Base-by-base conservation (phyloP, 441 rosid genomes). In the Eruca vesicaria region DNA sequence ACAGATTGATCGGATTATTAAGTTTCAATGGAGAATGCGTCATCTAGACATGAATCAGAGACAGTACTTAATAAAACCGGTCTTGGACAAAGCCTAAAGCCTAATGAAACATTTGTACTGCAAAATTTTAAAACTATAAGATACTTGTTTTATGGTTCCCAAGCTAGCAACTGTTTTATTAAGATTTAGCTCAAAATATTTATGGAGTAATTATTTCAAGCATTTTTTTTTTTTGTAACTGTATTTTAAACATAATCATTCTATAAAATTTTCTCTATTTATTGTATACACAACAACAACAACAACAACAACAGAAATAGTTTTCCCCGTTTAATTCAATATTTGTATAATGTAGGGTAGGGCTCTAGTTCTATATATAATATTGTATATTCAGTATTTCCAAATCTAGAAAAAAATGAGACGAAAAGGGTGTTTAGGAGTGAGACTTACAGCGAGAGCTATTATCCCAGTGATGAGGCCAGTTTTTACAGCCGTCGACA, bases 391-490 rank as follows among this genome's bases (percentile, higher is more conserved):
- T 41, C 48, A 41, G 48, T 16, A 41, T 41, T 41, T 41, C 15
- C 48, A 41, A 41, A 41, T 41, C 48, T 41, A 41, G 48, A 15
- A 41, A 41, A 23, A 41, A 16, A 50, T 15, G 15, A 16, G 10
- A 28, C 36, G 2, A 18, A 63, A 52, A 65, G 38, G 28, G 10
- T 52, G 35, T 16, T 16, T 26, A 15, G 3, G 59, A 55, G 59
- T 20, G n/a, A 10, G 28, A 52, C 88, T 84, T 85, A 93, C 99
- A 29, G 99, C 97, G 9, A 96, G 91, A 62, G 98, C 96, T 3
- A 96, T 96, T 83, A 88, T 73, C 64, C 98, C 98, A 10, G 98
- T 94, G 80, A 94, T 50, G 78, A 94, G 78, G 63, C 99, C 98
- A 2, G 97, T 85, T 66, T 92, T 90, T 48, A 90, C 69, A 66